These are phyloP conservation scores for Linderina pennispora DNA, from an alignment of 192 early-diverging fungal genomes.

Conservation along the genomic window DNA sequence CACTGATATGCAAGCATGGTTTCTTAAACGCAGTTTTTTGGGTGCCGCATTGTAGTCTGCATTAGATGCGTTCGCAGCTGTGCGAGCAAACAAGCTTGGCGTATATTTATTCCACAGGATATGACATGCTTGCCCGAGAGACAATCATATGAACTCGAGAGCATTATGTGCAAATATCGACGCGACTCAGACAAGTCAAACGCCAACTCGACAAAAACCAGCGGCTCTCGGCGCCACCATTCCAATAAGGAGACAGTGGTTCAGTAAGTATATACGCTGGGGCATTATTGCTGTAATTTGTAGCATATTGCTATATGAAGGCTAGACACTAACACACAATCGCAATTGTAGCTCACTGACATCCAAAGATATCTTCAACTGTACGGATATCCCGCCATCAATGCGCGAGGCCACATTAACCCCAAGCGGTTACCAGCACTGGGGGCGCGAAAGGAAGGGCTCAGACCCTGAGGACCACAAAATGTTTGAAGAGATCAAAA, in stretches of 20 bases:
- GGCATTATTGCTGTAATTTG: too few species aligned
- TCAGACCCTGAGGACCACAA: not conserved
- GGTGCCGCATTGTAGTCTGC: not conserved
- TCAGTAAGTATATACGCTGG: too few species aligned
- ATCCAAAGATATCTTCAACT: not conserved
- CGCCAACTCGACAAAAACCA: not conserved
- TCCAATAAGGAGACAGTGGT: too few species aligned
- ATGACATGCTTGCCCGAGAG: too few species aligned
- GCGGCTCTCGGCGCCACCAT: not conserved
- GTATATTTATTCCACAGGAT: not conserved
- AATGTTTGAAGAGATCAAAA: not conserved
- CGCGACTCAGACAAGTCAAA: not conserved
- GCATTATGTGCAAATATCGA: too few species aligned
- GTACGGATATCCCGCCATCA: not conserved
- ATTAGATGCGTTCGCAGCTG: not conserved
- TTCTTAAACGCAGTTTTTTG: too few species aligned
- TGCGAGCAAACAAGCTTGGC: not conserved
- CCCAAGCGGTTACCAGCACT: not conserved
- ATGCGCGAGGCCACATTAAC: not conserved
- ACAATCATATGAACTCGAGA: too few species aligned
- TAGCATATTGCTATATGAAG: too few species aligned
- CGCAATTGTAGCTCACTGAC: not conserved
- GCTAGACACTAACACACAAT: not conserved
- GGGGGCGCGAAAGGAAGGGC: not conserved
- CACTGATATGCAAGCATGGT: not conserved